Base-by-base conservation (phyloP, 257 asterid genomes). In the Catharanthus roseus region DNA sequence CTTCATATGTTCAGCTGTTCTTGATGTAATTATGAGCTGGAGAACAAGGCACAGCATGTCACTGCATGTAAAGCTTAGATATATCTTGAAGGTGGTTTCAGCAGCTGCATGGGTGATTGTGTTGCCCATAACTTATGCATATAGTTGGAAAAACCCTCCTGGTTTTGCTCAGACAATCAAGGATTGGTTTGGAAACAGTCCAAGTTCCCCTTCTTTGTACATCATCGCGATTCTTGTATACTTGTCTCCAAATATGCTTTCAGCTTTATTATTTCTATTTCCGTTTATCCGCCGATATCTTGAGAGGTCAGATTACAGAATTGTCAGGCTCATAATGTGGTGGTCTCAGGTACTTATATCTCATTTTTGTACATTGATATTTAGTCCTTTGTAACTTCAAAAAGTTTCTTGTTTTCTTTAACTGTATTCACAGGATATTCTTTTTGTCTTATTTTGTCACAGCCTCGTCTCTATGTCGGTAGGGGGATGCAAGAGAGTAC, bases 401-500 rank as follows among this genome's bases (percentile, higher is more conserved):
- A 56, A 28, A 45, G 55, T 28, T 56, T 62, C 65, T 55, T 23
- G 34, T 70, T 66, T 65, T 66, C 53, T 49, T 65, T 61, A 67
- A 33, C 54, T 65, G 34, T 61, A 12, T 60, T 65, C n/a, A 69
- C 68, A 42, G 50, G 51, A 61, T 9, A 71, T 67, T 36, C 47
- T 36, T 77, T 47, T 34, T 11, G 16, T 64, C 19, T 36, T 34
- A 23, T 42, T 72, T 28, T 75, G 11, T 77, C 82, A 81, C 90
- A 93, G 99, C 97, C 99, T 66, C 90, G 96, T 75, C 99, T 93
- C 73, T 93, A 89, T 80, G 92, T 93, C 72, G 99, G 97, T 80
- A 88, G 99, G 87, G 99, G 99, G 66, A 93, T 93, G 99, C 99
- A 93, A 77, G 99, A 93, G 85, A 89, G 85, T 77, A 51, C 96